Base-by-base conservation (phyloP, 768 basidiomycete species). In the Crepidotus variabilis region DNA sequence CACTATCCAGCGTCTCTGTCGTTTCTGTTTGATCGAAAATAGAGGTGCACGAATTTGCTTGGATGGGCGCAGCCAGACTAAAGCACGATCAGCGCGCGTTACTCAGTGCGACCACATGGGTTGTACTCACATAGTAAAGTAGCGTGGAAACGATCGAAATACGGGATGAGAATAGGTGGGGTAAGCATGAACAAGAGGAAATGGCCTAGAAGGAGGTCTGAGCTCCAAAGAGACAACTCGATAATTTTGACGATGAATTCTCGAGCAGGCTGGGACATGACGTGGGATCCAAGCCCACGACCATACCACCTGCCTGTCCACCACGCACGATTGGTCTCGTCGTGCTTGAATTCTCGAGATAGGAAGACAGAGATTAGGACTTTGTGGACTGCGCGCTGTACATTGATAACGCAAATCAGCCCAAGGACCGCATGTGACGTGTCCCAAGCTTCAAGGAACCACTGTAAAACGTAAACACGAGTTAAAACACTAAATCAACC, bases 241-340 rank as follows among this genome's bases (percentile, higher is more conserved):
- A 98, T 92, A 59, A 94, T 90, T 81, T 99, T 99, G 76, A 98
- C 96, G 60, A 98, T 75, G 64, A 93, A 98, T 77, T 98, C 97
- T 68, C 97, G 89, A 24, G 90, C 93, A 51, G 96, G 96, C 69
- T 98, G 97, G n/a, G 93, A 94, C 85, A 96, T 91, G 45, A 88
- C 94, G 69, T 93, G 88, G 4, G 83, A 66, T 45, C 96, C 95
- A 22, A 99, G 81, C 3, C 94, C 94, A 51, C 94, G 87, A 45
- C 95, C 95, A 70, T 94, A 96, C 97, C 97, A 98, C 67, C 87
- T 80, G 48, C 94, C 95, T 32, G 95, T 96, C 97, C 97, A 99
- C 96, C 96, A 99, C 6, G 95, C 95, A 23, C 93, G 82, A 75
- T 98, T 98, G 34, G 93, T 95, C 73, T 98, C 95, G 69, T 99